Percentiles rank a stretch among this genome's conserved stretches.
Conservation (phyloP, 768 basidiomycete genomes). For the Cystobasidiopsis lactophilus region DNA sequence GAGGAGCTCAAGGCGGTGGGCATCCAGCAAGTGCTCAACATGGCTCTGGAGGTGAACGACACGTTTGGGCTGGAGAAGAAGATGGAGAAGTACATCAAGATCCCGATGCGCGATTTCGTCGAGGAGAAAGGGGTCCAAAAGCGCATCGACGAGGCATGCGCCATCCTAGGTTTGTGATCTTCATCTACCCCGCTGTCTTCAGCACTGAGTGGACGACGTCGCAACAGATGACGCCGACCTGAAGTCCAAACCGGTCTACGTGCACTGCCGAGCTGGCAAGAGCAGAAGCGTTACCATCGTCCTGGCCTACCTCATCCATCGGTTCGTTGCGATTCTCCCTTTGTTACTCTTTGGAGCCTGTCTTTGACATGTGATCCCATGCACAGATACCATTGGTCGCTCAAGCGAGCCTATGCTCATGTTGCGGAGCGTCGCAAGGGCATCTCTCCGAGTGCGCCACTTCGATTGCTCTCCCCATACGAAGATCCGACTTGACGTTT, state of each 20-base stretch:
- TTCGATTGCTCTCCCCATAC: background rate
- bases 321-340: background rate
- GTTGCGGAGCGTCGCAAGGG: conserved; percentile 80
- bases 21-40: conserved; percentile 69
- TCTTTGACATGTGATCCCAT: too few relatives aligned
- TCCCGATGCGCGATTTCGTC: conserved; percentile 86
- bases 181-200: background rate
- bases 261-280: conserved; percentile 91
- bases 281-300: conserved; percentile 89
- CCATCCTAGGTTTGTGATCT: conserved; percentile 5
- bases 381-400: conserved; percentile 68
- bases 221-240: conserved; percentile 64
- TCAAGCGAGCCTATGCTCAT: conserved; percentile 72
- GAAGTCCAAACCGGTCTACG: conserved; percentile 71
- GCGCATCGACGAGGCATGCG: conserved; percentile 55
- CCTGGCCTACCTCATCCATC: conserved; percentile 90
- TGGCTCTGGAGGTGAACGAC: conserved; percentile 65
- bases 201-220: background rate
- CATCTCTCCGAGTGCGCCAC: conserved; percentile 42
- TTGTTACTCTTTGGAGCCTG: background rate
- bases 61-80: background rate
- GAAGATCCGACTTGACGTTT: background rate
- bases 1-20: conserved; percentile 49
- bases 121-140: conserved; percentile 72
- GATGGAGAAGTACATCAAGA: conserved; percentile 47